Conservation (phyloP, 2,329 filamentous ascomycete genomes). For the Beauveria asiatica region DNA sequence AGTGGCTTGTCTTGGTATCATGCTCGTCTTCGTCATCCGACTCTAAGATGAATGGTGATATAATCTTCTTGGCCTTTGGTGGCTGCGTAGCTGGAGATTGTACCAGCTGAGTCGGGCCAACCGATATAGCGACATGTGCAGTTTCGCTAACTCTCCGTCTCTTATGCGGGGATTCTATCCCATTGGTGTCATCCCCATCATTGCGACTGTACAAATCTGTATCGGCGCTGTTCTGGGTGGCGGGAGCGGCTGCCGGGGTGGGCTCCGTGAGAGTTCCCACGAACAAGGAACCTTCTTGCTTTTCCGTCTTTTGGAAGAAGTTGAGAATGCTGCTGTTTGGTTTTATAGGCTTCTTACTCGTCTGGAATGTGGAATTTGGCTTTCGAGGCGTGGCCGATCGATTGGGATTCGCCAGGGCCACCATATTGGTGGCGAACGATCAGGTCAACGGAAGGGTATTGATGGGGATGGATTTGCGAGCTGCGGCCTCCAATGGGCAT, state of each 20-base stretch:
- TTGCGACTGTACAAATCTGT: conserved; percentile 19
- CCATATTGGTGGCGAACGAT: conserved; percentile 20
- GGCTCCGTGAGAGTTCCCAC: conserved; percentile 22
- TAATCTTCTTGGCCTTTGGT: conserved; percentile 18
- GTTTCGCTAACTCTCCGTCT: conserved; percentile 22
- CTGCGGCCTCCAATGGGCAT: not conserved
- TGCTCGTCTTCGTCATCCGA: conserved; percentile 46
- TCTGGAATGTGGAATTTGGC: conserved; percentile 15
- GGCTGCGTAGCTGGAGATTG: conserved; percentile 3
- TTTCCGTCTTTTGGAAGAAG: conserved; percentile 65
- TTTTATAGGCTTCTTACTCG: conserved; percentile 28
- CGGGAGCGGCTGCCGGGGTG: conserved; percentile 7
- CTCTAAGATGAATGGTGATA: conserved; percentile 59
- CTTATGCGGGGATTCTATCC: conserved; percentile 25
- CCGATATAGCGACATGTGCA: conserved; percentile 13
- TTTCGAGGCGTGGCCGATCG: conserved; percentile 27
- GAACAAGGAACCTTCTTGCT: conserved; percentile 52
- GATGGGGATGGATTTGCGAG: not conserved
- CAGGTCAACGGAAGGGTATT: not conserved
- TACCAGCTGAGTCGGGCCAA: conserved; percentile 9
- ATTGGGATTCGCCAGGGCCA: conserved; percentile 24
- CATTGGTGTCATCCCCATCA: conserved; percentile 25
- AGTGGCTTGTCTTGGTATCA: not conserved
- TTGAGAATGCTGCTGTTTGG: conserved; percentile 60
- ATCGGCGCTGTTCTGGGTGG: conserved; percentile 13